Evolutionary conservation across 768 basidiomycete species (phyloP).

Genomic region (Rubroboletus satanas): DNA sequence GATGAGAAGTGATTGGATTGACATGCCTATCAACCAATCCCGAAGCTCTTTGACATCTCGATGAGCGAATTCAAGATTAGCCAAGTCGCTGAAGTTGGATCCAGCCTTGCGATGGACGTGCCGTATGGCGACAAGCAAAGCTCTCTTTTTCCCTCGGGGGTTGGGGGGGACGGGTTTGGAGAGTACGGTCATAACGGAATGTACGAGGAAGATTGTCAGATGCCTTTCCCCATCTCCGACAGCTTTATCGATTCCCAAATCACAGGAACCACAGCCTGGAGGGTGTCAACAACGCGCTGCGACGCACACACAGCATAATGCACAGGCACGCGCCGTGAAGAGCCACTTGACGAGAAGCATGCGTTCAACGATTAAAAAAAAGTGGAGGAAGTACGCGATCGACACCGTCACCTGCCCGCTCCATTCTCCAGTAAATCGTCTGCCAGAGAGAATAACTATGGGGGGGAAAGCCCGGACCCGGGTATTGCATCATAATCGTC

Average conservation of each 20-base stretch:
- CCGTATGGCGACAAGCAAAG: slow-evolving; percentile 18
- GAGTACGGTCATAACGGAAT: neutral
- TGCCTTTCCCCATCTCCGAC: no score
- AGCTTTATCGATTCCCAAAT: neutral
- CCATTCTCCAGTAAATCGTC: neutral
- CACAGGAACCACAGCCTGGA: neutral
- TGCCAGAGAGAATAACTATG: neutral
- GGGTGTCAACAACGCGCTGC: no score
- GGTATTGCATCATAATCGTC: neutral
- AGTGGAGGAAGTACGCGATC: neutral
- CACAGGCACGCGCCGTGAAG: neutral
- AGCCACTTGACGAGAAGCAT: neutral
- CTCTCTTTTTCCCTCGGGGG: slow-evolving; percentile 10
- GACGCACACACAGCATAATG: neutral
- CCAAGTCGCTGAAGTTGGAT: neutral
- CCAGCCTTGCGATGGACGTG: slow-evolving; percentile 4
- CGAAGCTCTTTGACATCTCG: slow-evolving; percentile 15
- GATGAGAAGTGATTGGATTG: neutral
- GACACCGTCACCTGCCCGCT: no score
- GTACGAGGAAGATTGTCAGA: neutral
- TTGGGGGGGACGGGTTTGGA: neutral
- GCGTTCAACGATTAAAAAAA: no score
- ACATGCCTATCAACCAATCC: slow-evolving; percentile 17
- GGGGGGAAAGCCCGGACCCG: no score
- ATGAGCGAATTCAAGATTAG: slow-evolving; percentile 17